phyloP scores from a whole-genome alignment of 2,329 filamentous ascomycete species.

The Magnaporthiopsis rhizophila region DNA sequence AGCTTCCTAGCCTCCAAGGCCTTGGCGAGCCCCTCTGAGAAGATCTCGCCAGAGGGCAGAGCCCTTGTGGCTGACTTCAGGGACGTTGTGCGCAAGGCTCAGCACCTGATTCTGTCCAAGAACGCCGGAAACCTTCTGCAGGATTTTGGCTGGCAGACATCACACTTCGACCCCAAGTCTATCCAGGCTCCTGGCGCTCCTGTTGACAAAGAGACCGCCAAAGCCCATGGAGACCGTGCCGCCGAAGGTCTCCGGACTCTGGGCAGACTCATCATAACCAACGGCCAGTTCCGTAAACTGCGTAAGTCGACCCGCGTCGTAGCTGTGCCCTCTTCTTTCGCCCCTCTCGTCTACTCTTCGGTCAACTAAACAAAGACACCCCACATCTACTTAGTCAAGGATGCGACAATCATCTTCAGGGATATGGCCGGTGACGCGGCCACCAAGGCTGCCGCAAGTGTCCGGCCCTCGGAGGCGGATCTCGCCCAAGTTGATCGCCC shows the following conservation, averaged over 20 bases:
- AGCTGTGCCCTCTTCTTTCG: not conserved
- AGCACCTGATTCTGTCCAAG: slow-evolving; percentile 80
- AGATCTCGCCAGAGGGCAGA: slow-evolving; percentile 76
- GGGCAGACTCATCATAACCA: slow-evolving; percentile 83
- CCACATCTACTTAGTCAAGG: slow-evolving; percentile 45
- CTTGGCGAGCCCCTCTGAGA: slow-evolving; percentile 61
- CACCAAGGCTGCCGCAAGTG: slow-evolving; percentile 62
- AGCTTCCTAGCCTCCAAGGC: slow-evolving; percentile 68
- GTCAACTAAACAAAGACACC: slow-evolving; percentile 10
- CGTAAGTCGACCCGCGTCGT: slow-evolving; percentile 41
- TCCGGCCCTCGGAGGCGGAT: slow-evolving; percentile 72
- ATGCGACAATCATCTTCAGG: slow-evolving; percentile 71
- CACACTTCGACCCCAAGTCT: slow-evolving; percentile 59
- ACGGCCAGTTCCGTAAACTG: slow-evolving; percentile 92
- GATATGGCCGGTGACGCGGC: slow-evolving; percentile 92
- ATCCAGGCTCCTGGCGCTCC: slow-evolving; percentile 57
- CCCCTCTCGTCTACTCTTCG: no score
- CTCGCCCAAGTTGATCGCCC: slow-evolving; percentile 72
- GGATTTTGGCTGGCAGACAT: slow-evolving; percentile 94
- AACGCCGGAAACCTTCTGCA: slow-evolving; percentile 92
- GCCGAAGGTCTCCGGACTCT: slow-evolving; percentile 80
- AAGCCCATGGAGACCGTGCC: slow-evolving; percentile 76
- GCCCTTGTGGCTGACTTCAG: slow-evolving; percentile 69
- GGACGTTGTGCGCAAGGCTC: slow-evolving; percentile 75
- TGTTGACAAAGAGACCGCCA: slow-evolving; percentile 65